phyloP scores from a whole-genome alignment of 2,329 filamentous ascomycete species.

The Cadophora sp. region DNA sequence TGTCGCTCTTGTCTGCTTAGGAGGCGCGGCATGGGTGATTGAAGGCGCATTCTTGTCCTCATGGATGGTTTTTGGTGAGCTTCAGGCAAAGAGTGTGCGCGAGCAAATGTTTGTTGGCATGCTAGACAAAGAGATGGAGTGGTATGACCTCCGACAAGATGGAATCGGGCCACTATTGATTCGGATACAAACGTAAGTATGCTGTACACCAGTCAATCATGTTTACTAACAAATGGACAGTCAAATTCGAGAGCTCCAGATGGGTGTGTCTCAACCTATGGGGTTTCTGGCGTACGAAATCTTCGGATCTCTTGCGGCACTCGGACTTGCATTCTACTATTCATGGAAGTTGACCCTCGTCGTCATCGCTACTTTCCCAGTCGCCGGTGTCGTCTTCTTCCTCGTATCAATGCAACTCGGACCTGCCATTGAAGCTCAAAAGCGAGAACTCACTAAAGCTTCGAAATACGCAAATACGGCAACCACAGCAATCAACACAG shows the following conservation, averaged over 20 bases:
- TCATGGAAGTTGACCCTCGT: slow-evolving; percentile 88
- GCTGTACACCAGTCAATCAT: neutral
- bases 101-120: slow-evolving; percentile 70
- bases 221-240: slow-evolving; percentile 53
- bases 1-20: slow-evolving; percentile 67
- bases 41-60: slow-evolving; percentile 70
- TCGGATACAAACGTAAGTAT: slow-evolving; percentile 73
- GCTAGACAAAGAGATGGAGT: slow-evolving; percentile 75
- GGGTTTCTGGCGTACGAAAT: slow-evolving; percentile 71
- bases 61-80: slow-evolving; percentile 82
- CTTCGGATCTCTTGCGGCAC: slow-evolving; percentile 68
- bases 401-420: slow-evolving; percentile 68
- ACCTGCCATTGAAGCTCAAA: slow-evolving; percentile 72
- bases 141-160: slow-evolving; percentile 79
- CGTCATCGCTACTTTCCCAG: slow-evolving; percentile 74
- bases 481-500: slow-evolving; percentile 77
- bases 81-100: slow-evolving; percentile 74
- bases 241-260: slow-evolving; percentile 81
- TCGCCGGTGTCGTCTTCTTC: slow-evolving; percentile 66
- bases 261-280: slow-evolving; percentile 79
- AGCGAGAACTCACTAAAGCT: slow-evolving; percentile 69
- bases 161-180: slow-evolving; percentile 76
- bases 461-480: slow-evolving; percentile 76
- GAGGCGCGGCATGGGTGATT: slow-evolving; percentile 68
- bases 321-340: slow-evolving; percentile 76